Evolutionary conservation across 805 yeast species (phyloP).

Genomic region (Starmerella floris): DNA sequence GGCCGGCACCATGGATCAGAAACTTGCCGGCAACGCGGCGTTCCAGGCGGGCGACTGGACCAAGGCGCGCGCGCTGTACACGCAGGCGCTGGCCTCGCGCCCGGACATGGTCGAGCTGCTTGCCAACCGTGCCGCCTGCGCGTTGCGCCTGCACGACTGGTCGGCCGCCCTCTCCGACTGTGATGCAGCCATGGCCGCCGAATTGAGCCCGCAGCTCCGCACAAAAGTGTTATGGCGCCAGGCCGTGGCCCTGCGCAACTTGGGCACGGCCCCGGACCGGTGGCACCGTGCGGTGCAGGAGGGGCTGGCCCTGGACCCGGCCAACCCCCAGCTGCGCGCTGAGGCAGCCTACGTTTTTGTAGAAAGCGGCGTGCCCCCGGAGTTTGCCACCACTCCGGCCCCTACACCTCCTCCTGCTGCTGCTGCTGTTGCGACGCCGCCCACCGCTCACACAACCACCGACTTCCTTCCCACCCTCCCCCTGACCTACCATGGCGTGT

Average conservation of each 20-base stretch:
- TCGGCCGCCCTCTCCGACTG: slow-evolving; percentile 15
- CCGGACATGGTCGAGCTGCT: slow-evolving; percentile 11
- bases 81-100: slow-evolving; percentile 10
- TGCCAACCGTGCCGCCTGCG: slow-evolving; percentile 22
- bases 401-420: not conserved
- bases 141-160: slow-evolving; percentile 15
- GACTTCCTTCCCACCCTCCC: slow-evolving; percentile 15
- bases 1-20: slow-evolving; percentile 17
- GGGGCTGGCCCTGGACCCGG: slow-evolving; percentile 18
- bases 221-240: slow-evolving; percentile 16
- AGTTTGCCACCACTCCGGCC: not conserved
- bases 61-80: slow-evolving; percentile 2
- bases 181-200: slow-evolving; percentile 5
- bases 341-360: slow-evolving; percentile 12
- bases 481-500: slow-evolving; percentile 17
- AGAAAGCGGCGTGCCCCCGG: not conserved
- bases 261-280: slow-evolving; percentile 7
- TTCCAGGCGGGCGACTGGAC: slow-evolving; percentile 2
- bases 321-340: slow-evolving; percentile 12
- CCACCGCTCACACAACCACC: not conserved
- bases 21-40: slow-evolving; percentile 15
- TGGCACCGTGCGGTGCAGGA: slow-evolving; percentile 10
- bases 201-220: slow-evolving; percentile 4
- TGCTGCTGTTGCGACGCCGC: not conserved
- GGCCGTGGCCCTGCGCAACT: slow-evolving; percentile 12